phyloP scores from a whole-genome alignment of 768 basidiomycete genomes.

The Gloeostereum incarnatum region DNA sequence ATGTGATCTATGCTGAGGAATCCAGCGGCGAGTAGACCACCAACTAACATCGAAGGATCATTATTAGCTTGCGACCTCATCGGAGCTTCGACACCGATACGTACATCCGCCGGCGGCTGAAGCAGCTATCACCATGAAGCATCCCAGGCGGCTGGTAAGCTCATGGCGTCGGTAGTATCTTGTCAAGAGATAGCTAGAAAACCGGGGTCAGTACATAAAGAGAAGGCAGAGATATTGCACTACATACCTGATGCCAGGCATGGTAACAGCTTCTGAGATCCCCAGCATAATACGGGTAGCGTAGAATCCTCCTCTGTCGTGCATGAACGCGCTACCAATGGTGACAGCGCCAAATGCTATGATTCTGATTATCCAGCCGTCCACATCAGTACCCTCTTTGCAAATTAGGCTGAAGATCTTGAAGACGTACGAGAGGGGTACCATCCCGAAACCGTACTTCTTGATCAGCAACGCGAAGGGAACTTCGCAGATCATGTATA shows the following conservation, averaged over 20 bases:
- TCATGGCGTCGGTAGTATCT: constrained; percentile 5
- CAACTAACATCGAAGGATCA: neutral
- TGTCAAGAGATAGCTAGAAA: constrained; percentile 5
- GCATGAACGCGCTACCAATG: constrained; percentile 1
- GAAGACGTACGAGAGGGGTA: constrained; percentile 4
- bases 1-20: constrained; percentile 3
- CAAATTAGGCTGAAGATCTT: neutral
- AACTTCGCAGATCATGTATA: constrained; percentile 3
- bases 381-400: neutral
- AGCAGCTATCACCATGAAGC: constrained; percentile 5
- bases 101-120: constrained; percentile 1
- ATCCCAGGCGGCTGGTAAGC: constrained; percentile 4
- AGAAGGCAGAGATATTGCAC: neutral
- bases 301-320: constrained; percentile 5
- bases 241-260: constrained; percentile 3
- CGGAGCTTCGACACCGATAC: neutral
- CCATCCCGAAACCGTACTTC: constrained; percentile 3
- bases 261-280: constrained; percentile 2
- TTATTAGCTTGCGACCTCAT: neutral
- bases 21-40: constrained; percentile 5
- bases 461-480: constrained; percentile 4
- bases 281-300: constrained; percentile 3
- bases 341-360: constrained; percentile 4
- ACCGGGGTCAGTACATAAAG: neutral
- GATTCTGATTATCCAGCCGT: neutral